phyloP scores from a whole-genome alignment of 2,329 filamentous ascomycete genomes.

The Arthroderma uncinatum region DNA sequence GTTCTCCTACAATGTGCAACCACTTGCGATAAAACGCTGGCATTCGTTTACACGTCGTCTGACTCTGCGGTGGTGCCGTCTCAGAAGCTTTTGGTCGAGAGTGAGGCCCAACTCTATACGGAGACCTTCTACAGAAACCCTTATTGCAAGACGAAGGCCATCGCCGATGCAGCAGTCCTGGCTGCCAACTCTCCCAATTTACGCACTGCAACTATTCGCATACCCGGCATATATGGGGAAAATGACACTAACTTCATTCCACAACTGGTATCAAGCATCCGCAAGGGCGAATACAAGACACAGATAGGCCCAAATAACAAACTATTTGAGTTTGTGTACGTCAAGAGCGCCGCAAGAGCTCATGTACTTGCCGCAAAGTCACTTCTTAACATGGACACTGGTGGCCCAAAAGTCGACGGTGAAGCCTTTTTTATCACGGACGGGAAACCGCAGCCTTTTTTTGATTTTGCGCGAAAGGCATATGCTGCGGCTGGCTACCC shows the following conservation, averaged over 20 bases:
- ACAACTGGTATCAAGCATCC: constrained; percentile 41
- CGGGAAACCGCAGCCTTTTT: constrained; percentile 67
- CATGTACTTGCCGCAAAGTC: constrained; percentile 64
- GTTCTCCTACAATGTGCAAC: constrained; percentile 48
- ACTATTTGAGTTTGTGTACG: constrained; percentile 52
- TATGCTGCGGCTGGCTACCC: neutral
- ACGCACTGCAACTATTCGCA: constrained; percentile 60
- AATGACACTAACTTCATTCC: constrained; percentile 43
- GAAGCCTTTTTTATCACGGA: constrained; percentile 76
- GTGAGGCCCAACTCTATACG: neutral
- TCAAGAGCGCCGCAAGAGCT: constrained; percentile 54
- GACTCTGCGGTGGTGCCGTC: constrained; percentile 20
- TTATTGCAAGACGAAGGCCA: constrained; percentile 36
- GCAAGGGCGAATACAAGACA: constrained; percentile 57
- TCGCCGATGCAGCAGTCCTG: constrained; percentile 64
- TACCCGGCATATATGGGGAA: constrained; percentile 72
- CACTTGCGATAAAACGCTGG: constrained; percentile 41
- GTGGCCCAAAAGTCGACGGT: constrained; percentile 57
- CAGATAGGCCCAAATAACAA: constrained; percentile 58
- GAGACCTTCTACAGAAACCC: neutral
- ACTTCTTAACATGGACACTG: constrained; percentile 45
- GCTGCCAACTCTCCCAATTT: constrained; percentile 42
- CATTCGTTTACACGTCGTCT: constrained; percentile 73
- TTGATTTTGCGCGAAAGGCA: constrained; percentile 55
- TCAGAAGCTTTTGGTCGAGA: neutral